Percentiles rank a stretch among this genome's conserved stretches.
Evolutionary conservation across 495 filamentous ascomycete genomes (phyloP).

Genomic region (Sporormia fimetaria): DNA sequence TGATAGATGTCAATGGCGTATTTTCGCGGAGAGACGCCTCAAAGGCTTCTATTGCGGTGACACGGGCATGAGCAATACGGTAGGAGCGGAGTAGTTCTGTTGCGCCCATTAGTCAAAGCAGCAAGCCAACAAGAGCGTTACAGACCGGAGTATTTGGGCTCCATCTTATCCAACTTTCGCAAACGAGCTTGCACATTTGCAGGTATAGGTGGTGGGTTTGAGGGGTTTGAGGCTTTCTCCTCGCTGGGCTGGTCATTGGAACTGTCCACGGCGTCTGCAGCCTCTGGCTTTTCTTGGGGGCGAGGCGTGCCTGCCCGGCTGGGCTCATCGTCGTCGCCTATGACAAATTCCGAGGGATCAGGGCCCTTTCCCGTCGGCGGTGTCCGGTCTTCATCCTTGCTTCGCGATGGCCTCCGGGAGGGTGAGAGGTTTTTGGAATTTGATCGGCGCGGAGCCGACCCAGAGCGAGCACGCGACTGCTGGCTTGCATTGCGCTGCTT

Average conservation of each 20-base stretch:
- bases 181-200: constrained; percentile 60
- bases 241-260: constrained; percentile 25
- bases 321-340: constrained; percentile 61
- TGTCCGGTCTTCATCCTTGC: constrained; percentile 37
- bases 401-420: constrained; percentile 39
- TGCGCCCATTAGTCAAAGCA: constrained; percentile 2
- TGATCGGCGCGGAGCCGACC: constrained; percentile 39
- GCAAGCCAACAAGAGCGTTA: neutral
- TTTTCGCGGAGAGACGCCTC: constrained; percentile 82
- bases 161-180: constrained; percentile 73
- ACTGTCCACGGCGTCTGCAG: neutral
- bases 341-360: constrained; percentile 72
- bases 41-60: constrained; percentile 78
- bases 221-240: constrained; percentile 21
- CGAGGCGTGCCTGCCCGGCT: constrained; percentile 46
- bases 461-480: constrained; percentile 39
- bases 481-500: constrained; percentile 48
- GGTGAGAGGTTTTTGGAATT: constrained; percentile 43
- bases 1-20: constrained; percentile 79
- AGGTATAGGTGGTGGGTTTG: constrained; percentile 49
- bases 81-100: constrained; percentile 85
- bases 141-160: constrained; percentile 72
- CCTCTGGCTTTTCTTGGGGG: constrained; percentile 22
- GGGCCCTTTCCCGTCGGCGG: constrained; percentile 43
- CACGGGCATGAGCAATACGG: constrained; percentile 74